These are phyloP conservation scores for Sphenostylis stenocarpa DNA, from an alignment of 306 rosid species.

Conservation along the genomic window DNA sequence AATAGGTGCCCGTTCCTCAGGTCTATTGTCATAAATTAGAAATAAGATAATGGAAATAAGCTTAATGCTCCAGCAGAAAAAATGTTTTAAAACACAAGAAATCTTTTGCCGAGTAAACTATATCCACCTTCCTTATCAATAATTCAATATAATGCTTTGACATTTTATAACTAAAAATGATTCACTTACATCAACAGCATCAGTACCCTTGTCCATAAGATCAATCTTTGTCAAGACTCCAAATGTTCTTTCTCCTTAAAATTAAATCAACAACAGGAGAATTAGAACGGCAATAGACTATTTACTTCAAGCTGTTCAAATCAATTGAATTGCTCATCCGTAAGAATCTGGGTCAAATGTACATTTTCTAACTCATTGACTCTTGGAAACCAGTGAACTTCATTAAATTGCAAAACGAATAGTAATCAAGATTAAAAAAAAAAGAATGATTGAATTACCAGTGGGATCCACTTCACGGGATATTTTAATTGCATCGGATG, in stretches of 20 bases:
- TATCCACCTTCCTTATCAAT: not conserved
- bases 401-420: slow-evolving; percentile 6
- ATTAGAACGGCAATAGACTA: slow-evolving; percentile 14
- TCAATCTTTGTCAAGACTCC: slow-evolving; percentile 98
- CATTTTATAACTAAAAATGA: not conserved
- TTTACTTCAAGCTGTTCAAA: slow-evolving; percentile 14
- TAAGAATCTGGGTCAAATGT: slow-evolving; percentile 3
- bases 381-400: not conserved
- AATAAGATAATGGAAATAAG: not conserved
- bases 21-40: not conserved
- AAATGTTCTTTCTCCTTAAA: slow-evolving; percentile 87
- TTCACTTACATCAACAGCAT: slow-evolving; percentile 87
- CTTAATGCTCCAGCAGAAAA: slow-evolving; percentile 8
- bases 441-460: slow-evolving; percentile 48
- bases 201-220: slow-evolving; percentile 99
- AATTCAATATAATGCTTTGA: not conserved
- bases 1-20: not conserved
- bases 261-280: not conserved
- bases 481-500: slow-evolving; percentile 94
- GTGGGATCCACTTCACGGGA: slow-evolving; percentile 97
- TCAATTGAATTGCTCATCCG: slow-evolving; percentile 8
- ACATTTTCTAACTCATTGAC: not conserved
- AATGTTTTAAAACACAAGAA: slow-evolving; percentile 20
- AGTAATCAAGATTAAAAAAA: slow-evolving; percentile 13
- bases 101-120: not conserved